Evolutionary conservation across 2,329 filamentous ascomycete species (phyloP), one percentile per base, ranked within the genome.

Genomic region (Stagonosporopsis cucurbitacearum): DNA sequence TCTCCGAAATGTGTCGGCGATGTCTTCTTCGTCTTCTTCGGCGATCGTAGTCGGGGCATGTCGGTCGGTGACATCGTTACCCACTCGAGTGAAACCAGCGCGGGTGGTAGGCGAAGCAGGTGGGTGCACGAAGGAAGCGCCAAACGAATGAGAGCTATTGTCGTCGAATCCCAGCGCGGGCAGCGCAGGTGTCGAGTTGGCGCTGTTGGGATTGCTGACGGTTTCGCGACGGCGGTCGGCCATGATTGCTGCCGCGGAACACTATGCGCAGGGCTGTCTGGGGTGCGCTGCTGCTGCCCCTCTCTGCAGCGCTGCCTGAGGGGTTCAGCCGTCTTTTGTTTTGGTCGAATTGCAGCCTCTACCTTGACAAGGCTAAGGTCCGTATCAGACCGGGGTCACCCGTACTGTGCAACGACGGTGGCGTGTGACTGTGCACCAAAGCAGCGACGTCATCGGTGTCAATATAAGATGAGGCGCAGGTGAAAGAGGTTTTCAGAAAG

Each of bases 41-140:
- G 72, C 69, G 41, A 71, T 60, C 7, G 67, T 68, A 28, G 70
- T 61, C 6, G 65, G 63, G 12, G 65, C 58, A 47, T 55, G 64
- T 19, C 69, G 64, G 19, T 75, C 74, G 49, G 66, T 65, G 15
- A 70, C 66, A 43, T 77, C 72, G 56, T 71, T 75, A 19, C 68
- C 66, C 11, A 77, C 64, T 51, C 74, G 67, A 25, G 71, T 58
- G 56, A 77, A 76, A 32, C 67, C 71, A 2, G 76, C 71, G 44
- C 74, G 68, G 33, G 73, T 69, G 58, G 40, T 55, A 28, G 66
- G 60, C 22, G 70, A 65, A 8, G 63, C 53, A 4, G 65, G 60
- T 8, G 66, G 66, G 39, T 62, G 53, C 8, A 53, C 58, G 50
- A 70, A 59, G n/a, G 66, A 67, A 32, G 69, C 56, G 25, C 53